A percentile compares a stretch with the other conserved stretches of the same genome.
Conservation (phyloP, 305 asterid genomes). For the Fraxinus nigra region DNA sequence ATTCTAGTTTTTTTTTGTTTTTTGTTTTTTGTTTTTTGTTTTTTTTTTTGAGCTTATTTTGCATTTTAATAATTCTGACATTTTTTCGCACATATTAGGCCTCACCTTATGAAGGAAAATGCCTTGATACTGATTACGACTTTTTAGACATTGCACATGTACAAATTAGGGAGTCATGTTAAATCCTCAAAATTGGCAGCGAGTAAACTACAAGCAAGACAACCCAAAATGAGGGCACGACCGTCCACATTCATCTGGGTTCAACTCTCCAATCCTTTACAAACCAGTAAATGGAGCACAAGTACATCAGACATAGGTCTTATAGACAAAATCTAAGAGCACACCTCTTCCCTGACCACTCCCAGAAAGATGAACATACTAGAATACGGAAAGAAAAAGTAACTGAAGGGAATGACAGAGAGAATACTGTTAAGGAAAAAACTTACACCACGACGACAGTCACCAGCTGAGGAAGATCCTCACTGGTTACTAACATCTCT, state of each 20-base stretch:
- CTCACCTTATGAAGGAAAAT: not conserved
- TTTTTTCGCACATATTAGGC: not conserved
- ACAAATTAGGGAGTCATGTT: not conserved
- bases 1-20: not conserved
- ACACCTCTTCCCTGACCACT: not conserved
- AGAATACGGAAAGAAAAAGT: not conserved
- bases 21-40: not conserved
- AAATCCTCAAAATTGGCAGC: not conserved
- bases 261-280: not conserved
- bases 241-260: not conserved
- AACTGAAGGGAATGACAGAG: not conserved
- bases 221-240: not conserved
- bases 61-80: not conserved
- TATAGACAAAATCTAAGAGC: not conserved
- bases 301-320: not conserved
- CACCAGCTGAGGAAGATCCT: constrained; percentile 79
- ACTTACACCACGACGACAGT: constrained; percentile 85
- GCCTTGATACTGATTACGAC: not conserved
- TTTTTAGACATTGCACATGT: not conserved
- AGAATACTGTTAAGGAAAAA: not conserved
- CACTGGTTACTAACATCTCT: constrained; percentile 47
- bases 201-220: not conserved
- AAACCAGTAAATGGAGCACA: not conserved
- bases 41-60: not conserved
- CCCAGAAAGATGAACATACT: not conserved